phyloP scores from a whole-genome alignment of 768 basidiomycete species.

The Lentinula aciculospora region DNA sequence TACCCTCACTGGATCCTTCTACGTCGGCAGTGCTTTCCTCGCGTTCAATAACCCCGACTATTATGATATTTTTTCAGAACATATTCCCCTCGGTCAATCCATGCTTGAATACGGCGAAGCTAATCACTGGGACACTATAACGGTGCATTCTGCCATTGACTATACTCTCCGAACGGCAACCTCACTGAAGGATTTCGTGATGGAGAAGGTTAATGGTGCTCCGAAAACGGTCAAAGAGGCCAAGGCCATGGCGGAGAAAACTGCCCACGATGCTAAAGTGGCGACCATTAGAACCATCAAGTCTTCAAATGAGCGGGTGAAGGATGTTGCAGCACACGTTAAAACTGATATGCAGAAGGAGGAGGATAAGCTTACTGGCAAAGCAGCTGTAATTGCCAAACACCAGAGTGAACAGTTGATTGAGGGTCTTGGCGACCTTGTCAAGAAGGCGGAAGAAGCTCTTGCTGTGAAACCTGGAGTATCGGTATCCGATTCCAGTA shows the following conservation, averaged over 20 bases:
- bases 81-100: conserved; percentile 71
- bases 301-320: conserved; percentile 39
- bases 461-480: conserved; percentile 40
- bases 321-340: conserved; percentile 35
- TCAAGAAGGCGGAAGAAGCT: conserved; percentile 69
- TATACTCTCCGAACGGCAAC: conserved; percentile 44
- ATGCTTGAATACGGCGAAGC: conserved; percentile 81
- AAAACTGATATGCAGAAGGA: conserved; percentile 44
- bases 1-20: conserved; percentile 69
- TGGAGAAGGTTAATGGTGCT: conserved; percentile 42
- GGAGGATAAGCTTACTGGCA: conserved; percentile 24
- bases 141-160: conserved; percentile 52
- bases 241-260: conserved; percentile 28
- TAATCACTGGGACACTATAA: conserved; percentile 73
- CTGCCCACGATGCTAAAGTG: conserved; percentile 33
- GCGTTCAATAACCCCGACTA: conserved; percentile 76
- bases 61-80: conserved; percentile 80
- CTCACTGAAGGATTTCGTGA: conserved; percentile 44
- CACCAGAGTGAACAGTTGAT: conserved; percentile 46
- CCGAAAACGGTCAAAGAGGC: conserved; percentile 20
- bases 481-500: conserved; percentile 16
- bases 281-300: conserved; percentile 31
- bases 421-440: conserved; percentile 63
- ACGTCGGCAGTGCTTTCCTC: conserved; percentile 73
- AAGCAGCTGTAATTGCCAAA: conserved; percentile 35